Percentiles rank a stretch among this genome's conserved stretches.
Evolutionary conservation across 306 rosid genomes (phyloP).

Genomic region (Oxytropis ochrocephala): DNA sequence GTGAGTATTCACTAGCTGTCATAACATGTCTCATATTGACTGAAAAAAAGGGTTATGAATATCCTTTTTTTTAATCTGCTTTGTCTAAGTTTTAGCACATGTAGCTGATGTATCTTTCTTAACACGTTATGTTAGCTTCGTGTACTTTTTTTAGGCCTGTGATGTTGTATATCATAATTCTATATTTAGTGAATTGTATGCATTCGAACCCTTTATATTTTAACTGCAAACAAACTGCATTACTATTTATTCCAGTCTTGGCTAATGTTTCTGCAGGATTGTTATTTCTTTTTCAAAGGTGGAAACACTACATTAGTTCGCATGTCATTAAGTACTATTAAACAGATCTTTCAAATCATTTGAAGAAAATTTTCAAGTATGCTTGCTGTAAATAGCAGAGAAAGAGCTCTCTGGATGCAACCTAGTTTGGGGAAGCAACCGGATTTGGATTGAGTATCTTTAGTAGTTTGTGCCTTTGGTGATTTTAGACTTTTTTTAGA

Average conservation of each 20-base stretch:
- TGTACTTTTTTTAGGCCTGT: slow-evolving; percentile 28
- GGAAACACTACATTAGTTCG: not conserved
- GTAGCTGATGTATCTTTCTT: slow-evolving; percentile 27
- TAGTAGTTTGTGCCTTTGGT: too few relatives aligned
- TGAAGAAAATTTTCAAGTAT: not conserved
- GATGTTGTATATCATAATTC: not conserved
- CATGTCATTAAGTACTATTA: too few relatives aligned
- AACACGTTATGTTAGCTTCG: slow-evolving; percentile 15
- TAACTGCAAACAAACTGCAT: not conserved
- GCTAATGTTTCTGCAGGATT: not conserved
- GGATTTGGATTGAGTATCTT: too few relatives aligned
- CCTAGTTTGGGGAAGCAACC: too few relatives aligned
- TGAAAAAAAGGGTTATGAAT: not conserved
- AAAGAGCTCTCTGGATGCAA: too few relatives aligned
- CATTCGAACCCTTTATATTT: not conserved
- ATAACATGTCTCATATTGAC: slow-evolving; percentile 25
- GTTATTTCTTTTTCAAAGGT: not conserved
- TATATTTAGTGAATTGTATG: slow-evolving; percentile 17
- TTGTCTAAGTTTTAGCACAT: slow-evolving; percentile 3
- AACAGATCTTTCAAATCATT: not conserved
- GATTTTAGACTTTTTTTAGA: too few relatives aligned
- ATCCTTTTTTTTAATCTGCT: not conserved
- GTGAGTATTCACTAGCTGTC: slow-evolving; percentile 24
- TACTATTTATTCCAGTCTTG: not conserved
- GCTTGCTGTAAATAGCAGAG: too few relatives aligned